These are phyloP conservation scores for Penicillium hordei DNA, from an alignment of 2,329 filamentous ascomycete species.

Conservation along the genomic window DNA sequence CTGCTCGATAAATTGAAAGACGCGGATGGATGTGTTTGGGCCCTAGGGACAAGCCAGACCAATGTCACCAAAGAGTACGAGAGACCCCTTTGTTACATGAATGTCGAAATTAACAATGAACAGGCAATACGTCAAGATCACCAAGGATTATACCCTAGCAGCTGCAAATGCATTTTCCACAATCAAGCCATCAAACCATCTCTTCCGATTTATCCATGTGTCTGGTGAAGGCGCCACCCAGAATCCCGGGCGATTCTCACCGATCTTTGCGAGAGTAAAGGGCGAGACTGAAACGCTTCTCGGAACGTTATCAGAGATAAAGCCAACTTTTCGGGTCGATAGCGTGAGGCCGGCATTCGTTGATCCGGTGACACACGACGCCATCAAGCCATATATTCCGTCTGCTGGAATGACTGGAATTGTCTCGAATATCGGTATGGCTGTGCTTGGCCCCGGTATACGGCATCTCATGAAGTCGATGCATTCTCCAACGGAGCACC, in stretches of 20 bases:
- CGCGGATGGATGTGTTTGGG: constrained; percentile 71
- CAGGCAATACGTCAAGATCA: constrained; percentile 66
- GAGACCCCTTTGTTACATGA: too few species aligned
- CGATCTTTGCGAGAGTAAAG: constrained; percentile 64
- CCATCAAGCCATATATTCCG: constrained; percentile 39
- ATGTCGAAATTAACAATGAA: constrained; percentile 12
- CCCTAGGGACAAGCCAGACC: constrained; percentile 64
- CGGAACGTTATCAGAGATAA: constrained; percentile 50
- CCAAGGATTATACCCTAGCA: constrained; percentile 63
- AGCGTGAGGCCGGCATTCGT: constrained; percentile 61
- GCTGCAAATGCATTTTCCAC: constrained; percentile 61
- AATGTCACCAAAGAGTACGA: constrained; percentile 59
- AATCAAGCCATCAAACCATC: constrained; percentile 46
- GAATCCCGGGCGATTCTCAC: constrained; percentile 55
- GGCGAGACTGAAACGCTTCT: constrained; percentile 64
- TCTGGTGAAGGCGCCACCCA: constrained; percentile 53
- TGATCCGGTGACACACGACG: constrained; percentile 48
- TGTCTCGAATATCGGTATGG: constrained; percentile 26
- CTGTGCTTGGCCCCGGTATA: constrained; percentile 24
- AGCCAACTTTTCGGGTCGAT: constrained; percentile 52
- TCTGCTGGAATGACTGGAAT: constrained; percentile 24
- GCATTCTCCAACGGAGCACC: constrained; percentile 47
- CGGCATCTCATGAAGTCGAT: constrained; percentile 11
- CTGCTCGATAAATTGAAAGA: constrained; percentile 62
- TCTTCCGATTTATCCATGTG: constrained; percentile 69